Base-by-base conservation (phyloP, 2,329 filamentous ascomycete species). In the Xylariales sp. region DNA sequence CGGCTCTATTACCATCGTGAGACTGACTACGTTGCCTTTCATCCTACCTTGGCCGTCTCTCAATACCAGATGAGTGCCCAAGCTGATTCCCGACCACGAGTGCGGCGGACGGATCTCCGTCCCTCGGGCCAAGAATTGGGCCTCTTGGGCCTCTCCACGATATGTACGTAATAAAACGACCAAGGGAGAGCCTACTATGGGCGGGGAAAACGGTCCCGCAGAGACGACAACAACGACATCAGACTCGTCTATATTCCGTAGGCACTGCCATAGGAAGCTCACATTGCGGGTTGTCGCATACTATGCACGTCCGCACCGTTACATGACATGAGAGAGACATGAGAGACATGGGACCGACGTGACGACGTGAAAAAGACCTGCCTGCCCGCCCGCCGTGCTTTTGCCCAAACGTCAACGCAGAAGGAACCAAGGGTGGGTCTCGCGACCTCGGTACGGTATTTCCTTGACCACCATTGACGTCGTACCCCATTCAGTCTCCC, bases 361-460 rank as follows among this genome's bases (percentile, higher is more conserved):
- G n/a, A 23, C 23, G 23, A 23, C 23, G 23, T 23, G 36, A 39
- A 39, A 41, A 41, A 41, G 9, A 41, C 39, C 39, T 41, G 39
- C 39, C 16, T 36, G 18, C 18, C 28, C 30, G 18, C 32, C 50
- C 43, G 49, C 49, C 41, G 5, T 65, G 28, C 55, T 14, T 49
- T 45, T 32, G 23, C 50, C 34, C 23, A 8, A 54, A 59, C 57
- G 18, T 18, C 46, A 18, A 36, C 36, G 43, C 48, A 53, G 30
- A 12, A 14, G 36, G 50, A 53, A 41, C 30, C 8, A 48, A 49
- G 39, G 34, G 66, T 65, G 66, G 66, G 62, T 65, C 66, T 52
- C 54, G 58, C 52, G n/a, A 61, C 57, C 65, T 65, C 57, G 65
- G 65, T 49, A 68, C 23, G 39, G 32, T 58, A 18, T 32, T 32